Evolutionary conservation across 306 rosid species (phyloP).

Genomic region (Prunus mira): DNA sequence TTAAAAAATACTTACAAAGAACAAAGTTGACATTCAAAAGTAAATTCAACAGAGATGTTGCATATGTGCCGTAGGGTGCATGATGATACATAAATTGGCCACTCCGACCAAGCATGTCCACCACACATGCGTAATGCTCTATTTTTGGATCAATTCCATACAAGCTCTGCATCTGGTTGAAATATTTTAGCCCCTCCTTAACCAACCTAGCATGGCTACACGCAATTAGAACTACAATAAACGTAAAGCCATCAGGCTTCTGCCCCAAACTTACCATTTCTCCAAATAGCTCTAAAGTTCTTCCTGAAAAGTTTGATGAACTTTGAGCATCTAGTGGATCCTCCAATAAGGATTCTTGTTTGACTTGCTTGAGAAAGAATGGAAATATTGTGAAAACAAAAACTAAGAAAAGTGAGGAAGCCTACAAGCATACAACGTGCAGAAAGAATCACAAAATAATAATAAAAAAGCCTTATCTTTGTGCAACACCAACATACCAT

Average conservation of each 20-base stretch:
- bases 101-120: constrained; percentile 78
- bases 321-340: too few species aligned
- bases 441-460: too few species aligned
- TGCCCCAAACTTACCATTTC: constrained; percentile 46
- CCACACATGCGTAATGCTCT: constrained; percentile 74
- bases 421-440: too few species aligned
- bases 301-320: too few species aligned
- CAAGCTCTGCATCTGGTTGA: constrained; percentile 52
- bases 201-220: constrained; percentile 81
- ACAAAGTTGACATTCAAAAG: too few species aligned
- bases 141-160: constrained; percentile 55
- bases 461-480: not conserved
- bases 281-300: constrained; percentile 53
- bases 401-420: too few species aligned
- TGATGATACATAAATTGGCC: constrained; percentile 32
- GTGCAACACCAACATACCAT: not conserved
- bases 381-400: too few species aligned
- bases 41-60: too few species aligned
- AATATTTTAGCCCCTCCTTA: constrained; percentile 54
- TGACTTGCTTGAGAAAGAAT: too few species aligned
- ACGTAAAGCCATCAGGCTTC: constrained; percentile 66
- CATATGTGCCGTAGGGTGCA: too few species aligned
- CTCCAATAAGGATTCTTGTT: too few species aligned
- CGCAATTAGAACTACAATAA: constrained; percentile 67
- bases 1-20: too few species aligned